Evolutionary conservation across 306 rosid species (phyloP).

Genomic region (Potentilla sterilis): DNA sequence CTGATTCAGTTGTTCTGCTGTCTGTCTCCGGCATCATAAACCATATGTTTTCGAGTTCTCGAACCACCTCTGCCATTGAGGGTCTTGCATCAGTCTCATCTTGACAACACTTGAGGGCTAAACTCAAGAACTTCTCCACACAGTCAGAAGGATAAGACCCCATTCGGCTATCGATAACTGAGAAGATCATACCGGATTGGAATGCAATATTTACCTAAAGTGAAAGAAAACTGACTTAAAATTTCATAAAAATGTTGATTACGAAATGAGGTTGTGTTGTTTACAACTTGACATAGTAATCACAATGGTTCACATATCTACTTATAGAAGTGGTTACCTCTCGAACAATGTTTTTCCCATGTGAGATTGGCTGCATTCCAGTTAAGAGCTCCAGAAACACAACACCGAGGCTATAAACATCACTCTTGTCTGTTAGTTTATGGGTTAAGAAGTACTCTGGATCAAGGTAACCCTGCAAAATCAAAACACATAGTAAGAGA

Average conservation of each 20-base stretch:
- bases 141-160: constrained; percentile 81
- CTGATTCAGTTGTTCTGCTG: constrained; percentile 26
- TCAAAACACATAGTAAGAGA: constrained; percentile 15
- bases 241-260: background rate
- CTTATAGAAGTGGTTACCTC: constrained; percentile 54
- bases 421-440: constrained; percentile 89
- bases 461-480: constrained; percentile 87
- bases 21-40: constrained; percentile 61
- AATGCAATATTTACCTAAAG: constrained; percentile 59
- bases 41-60: constrained; percentile 77
- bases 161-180: constrained; percentile 65
- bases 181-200: constrained; percentile 63
- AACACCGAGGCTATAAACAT: constrained; percentile 93
- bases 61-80: constrained; percentile 73
- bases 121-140: constrained; percentile 54
- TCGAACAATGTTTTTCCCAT: constrained; percentile 89
- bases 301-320: background rate
- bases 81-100: constrained; percentile 82
- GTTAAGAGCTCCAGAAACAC: constrained; percentile 85
- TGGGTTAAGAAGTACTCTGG: constrained; percentile 94
- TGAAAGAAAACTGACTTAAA: background rate
- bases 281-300: background rate
- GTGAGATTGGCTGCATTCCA: constrained; percentile 88
- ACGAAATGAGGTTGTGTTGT: background rate
- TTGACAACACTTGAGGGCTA: constrained; percentile 72